Conservation (phyloP, 1,284 basidiomycete species). For the Ceraceosorus guamensis region DNA sequence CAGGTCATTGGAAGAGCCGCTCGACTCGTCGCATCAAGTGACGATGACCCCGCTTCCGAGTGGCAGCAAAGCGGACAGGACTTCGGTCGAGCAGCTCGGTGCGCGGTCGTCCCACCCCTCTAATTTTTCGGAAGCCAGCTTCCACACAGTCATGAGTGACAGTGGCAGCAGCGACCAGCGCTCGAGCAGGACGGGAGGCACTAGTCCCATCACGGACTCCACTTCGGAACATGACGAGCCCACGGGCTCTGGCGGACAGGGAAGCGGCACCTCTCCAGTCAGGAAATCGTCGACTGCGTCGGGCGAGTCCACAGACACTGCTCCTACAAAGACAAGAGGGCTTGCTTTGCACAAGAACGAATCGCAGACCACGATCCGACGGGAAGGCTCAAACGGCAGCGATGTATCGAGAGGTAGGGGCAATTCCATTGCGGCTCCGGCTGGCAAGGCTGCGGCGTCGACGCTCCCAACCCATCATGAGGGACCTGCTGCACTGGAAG, state of each 20-base stretch:
- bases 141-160: conserved; percentile 30
- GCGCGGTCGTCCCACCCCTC: no score
- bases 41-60: no score
- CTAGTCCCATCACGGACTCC: conserved; percentile 39
- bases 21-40: no score
- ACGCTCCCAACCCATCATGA: conserved; percentile 34
- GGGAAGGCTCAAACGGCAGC: conserved; percentile 33
- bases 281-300: neutral
- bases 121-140: conserved; percentile 38
- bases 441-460: conserved; percentile 9
- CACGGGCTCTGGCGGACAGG: no score
- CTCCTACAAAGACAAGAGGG: no score
- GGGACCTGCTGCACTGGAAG: conserved; percentile 10
- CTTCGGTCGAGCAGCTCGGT: no score
- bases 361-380: conserved; percentile 51
- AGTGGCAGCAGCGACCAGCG: conserved; percentile 34
- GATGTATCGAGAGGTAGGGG: conserved; percentile 8
- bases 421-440: neutral
- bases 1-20: no score
- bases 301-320: neutral
- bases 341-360: conserved; percentile 46
- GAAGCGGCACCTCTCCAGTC: no score
- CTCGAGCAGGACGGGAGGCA: conserved; percentile 18
- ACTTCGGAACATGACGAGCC: conserved; percentile 91
- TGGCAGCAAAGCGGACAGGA: no score